These are phyloP conservation scores for Microglena sp. DNA, from an alignment of 139 green algal genomes.

Conservation along the genomic window DNA sequence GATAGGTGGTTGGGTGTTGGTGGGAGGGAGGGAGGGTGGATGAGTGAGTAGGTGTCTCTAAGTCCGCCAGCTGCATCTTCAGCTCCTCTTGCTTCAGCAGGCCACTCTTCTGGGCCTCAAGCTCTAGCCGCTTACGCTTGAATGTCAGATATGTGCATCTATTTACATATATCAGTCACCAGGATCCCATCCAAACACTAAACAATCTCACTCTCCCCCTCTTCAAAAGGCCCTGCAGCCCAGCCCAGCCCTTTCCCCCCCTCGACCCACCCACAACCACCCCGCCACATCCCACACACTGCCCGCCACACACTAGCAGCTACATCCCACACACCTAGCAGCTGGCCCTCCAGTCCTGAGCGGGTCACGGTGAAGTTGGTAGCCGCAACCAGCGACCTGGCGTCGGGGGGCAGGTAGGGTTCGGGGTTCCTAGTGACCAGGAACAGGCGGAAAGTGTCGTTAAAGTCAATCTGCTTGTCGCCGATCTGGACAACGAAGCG, in stretches of 20 bases:
- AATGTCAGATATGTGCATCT: neutral
- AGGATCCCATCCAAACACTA: no score
- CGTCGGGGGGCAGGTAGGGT: constrained; percentile 47
- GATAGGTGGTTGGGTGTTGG: no score
- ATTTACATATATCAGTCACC: neutral
- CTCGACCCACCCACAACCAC: no score
- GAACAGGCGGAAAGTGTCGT: constrained; percentile 58
- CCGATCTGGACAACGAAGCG: constrained; percentile 27
- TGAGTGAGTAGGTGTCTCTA: no score
- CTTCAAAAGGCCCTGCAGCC: no score
- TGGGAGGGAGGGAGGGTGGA: no score
- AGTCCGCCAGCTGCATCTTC: constrained; percentile 47
- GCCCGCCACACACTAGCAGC: no score
- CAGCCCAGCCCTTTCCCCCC: no score
- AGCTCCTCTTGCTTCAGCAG: constrained; percentile 58
- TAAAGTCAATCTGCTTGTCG: constrained; percentile 65
- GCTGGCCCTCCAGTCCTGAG: constrained; percentile 41
- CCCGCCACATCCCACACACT: no score
- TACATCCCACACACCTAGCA: neutral
- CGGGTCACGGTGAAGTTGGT: constrained; percentile 70
- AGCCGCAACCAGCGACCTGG: constrained; percentile 38
- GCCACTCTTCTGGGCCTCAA: neutral
- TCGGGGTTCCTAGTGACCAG: constrained; percentile 61
- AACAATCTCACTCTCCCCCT: no score
- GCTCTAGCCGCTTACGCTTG: neutral